Evolutionary conservation across 495 filamentous ascomycete species (phyloP).

Genomic region (Aspergillus steynii): DNA sequence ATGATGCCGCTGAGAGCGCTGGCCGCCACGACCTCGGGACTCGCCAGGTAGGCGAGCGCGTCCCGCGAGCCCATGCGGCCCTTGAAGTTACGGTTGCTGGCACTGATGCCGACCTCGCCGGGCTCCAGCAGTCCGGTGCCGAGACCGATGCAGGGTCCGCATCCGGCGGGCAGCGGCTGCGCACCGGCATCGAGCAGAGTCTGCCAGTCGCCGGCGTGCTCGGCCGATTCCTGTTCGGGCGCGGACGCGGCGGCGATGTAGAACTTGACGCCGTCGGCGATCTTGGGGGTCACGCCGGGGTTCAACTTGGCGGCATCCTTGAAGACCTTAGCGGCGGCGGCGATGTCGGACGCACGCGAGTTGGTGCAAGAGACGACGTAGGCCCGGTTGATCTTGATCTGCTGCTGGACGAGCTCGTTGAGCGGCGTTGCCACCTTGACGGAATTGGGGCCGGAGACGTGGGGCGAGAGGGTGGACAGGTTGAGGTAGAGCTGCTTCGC

Average conservation of each 20-base stretch:
- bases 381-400: constrained; percentile 79
- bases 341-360: constrained; percentile 77
- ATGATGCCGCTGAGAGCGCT: constrained; percentile 79
- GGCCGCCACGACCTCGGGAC: constrained; percentile 89
- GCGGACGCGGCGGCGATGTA: constrained; percentile 90
- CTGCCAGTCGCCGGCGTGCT: constrained; percentile 88
- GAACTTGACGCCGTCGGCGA: constrained; percentile 77
- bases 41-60: constrained; percentile 85
- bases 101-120: constrained; percentile 86
- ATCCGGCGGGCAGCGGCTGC: constrained; percentile 71
- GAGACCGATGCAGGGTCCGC: constrained; percentile 89
- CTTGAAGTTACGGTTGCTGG: constrained; percentile 91
- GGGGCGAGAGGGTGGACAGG: constrained; percentile 81
- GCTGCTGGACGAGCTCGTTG: constrained; percentile 64
- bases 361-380: constrained; percentile 96
- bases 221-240: constrained; percentile 75
- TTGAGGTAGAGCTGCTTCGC: constrained; percentile 78
- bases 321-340: constrained; percentile 84
- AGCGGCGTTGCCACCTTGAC: constrained; percentile 83
- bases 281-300: constrained; percentile 62
- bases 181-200: constrained; percentile 78
- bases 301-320: constrained; percentile 64
- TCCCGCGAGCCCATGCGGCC: constrained; percentile 84
- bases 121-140: constrained; percentile 78
- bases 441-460: constrained; percentile 87